Base-by-base conservation (phyloP, 2,329 filamentous ascomycete species). In the Kalaharituber pfeilii region DNA sequence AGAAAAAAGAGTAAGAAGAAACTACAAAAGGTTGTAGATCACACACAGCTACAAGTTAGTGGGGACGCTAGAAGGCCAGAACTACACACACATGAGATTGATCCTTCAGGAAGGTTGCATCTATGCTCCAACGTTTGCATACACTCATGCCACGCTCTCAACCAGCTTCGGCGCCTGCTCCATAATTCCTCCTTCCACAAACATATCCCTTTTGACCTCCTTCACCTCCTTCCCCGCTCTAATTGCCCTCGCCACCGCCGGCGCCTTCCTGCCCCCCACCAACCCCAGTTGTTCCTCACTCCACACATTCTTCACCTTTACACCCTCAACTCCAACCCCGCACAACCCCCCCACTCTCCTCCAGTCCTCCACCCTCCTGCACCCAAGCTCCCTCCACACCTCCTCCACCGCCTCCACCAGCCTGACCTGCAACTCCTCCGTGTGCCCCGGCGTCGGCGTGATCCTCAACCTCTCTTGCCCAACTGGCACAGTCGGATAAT, bases 391-490 rank as follows among this genome's bases (percentile, higher is more conserved):
- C 49, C 75, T 78, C 88, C 89, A 98, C 56, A 98, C 89, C 63
- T 79, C 77, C 63, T 94, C 85, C 29, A 98, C 72, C 4, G 89
- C 87, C 56, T 80, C 70, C 26, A 95, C 81, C 3, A 98, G 80
- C 64, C 94, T 80, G 61, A 93, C 83, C 58, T 87, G 86, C 71
- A 84, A 86, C 62, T 85, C 79, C 70, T 83, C 83, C 53, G 78
- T 79, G 68, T 98, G 91, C 44, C 91, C 91, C 0, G 91, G 91
- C 1, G 91, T 98, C 0, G 91, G 91, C 1, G 91, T 98, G 68
- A 98, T 86, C 62, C 91, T 84, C 54, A 98, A 81, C 56, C 91
- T 82, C 70, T 98, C 91, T 73, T 98, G 88, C n/a, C 91, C 91
- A 5, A 94, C 86, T 2, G 91, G 91, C 2, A 98, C 91, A 51